Evolutionary conservation across 805 yeast species (phyloP), one percentile per base, ranked within the genome.

Genomic region (Wickerhamomyces queroliae): DNA sequence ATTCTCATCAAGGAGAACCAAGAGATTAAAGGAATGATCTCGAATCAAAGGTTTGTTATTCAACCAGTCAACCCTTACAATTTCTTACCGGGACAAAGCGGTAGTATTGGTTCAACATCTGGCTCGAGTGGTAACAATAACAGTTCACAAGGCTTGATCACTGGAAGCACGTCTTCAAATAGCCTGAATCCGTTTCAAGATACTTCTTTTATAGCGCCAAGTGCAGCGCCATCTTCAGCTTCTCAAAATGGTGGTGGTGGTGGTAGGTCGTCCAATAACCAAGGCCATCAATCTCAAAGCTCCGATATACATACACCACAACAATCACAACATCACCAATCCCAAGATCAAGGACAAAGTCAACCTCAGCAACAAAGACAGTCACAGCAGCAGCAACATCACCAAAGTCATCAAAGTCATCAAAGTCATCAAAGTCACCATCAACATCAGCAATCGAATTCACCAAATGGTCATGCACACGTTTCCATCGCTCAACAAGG

Each of bases 1-100:
- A 33, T 43, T 2, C 46, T 55, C 20, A 44, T 52, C 22, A 53
- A 54, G 38, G 59, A 55, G 21, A 55, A 55, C 39, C 53, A 47
- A 37, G 55, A 53, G 24, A 38, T 55, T 34, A 55, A 52, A 29
- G 41, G 40, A 4, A 30, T 47, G 10, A 33, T 55, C 5, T 32
- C 49, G 1, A 46, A 40, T 19, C 59, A 53, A 34, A 49, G 52
- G 37, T 53, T 50, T 25, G 43, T 51, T 5, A 43, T 49, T 27
- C 55, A 53, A 29, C 47, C 53, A 2, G 43, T 45, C 20, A 42
- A 45, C n/a, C 21, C 32, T 3, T 27, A 44, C 28, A 41, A 30
- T 20, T 42, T 41, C 33, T 38, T 42, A 15, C 38, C 46, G 9
- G n/a, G 10, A 18, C 22, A 18, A 30, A 30, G 19, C 22, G 15